Percentiles rank a stretch among this genome's conserved stretches.
Conservation (phyloP, 164 flowering plant genomes). For the Umbilicus rupestris region DNA sequence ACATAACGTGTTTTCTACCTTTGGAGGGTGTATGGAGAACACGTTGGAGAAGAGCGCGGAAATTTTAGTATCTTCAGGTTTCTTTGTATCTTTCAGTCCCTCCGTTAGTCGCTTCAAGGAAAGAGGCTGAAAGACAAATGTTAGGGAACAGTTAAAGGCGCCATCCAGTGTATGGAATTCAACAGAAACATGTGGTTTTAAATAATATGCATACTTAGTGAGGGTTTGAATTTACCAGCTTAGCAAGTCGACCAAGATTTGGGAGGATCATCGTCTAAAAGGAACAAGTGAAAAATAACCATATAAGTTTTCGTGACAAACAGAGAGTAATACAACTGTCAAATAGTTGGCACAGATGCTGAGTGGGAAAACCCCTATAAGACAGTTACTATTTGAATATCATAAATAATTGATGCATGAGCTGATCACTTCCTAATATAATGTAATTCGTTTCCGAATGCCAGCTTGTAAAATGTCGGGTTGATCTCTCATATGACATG, state of each 20-base stretch:
- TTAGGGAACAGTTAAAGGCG: background rate
- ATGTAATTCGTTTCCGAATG: background rate
- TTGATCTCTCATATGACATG: background rate
- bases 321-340: background rate
- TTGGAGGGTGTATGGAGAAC: conserved; percentile 58
- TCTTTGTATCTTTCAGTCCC: conserved; percentile 61
- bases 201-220: background rate
- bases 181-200: background rate
- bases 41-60: conserved; percentile 70
- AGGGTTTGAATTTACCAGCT: conserved; percentile 52
- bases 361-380: background rate
- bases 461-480: background rate
- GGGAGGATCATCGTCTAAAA: conserved; percentile 93
- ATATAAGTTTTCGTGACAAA: background rate
- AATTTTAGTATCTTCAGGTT: conserved; percentile 52
- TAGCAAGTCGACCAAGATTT: conserved; percentile 66
- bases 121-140: conserved; percentile 54
- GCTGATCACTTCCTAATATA: background rate
- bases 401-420: background rate
- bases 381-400: background rate
- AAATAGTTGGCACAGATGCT: background rate
- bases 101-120: conserved; percentile 76
- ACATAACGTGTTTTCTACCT: conserved; percentile 38
- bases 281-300: conserved; percentile 5
- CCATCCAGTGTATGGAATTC: background rate